Evolutionary conservation across 768 basidiomycete genomes (phyloP).

Genomic region (Tricholoma terreum): DNA sequence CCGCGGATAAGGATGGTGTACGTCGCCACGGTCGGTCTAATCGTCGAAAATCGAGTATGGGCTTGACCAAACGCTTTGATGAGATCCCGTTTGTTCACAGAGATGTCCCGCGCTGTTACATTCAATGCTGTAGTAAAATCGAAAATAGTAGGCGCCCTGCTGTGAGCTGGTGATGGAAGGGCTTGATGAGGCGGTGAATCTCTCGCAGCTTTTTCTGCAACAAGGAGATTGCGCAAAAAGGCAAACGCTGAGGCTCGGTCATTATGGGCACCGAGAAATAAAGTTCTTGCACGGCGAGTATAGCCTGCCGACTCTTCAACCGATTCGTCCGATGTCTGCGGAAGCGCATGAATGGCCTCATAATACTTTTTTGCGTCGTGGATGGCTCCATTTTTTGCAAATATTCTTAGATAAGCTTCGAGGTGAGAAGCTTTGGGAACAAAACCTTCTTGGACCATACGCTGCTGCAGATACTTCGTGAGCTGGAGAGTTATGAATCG

Average conservation of each 20-base stretch:
- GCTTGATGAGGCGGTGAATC: background rate
- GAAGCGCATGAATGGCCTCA: constrained; percentile 30
- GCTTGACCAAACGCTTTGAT: background rate
- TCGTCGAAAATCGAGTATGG: constrained; percentile 9
- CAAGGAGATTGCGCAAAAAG: constrained; percentile 39
- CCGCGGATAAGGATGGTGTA: constrained; percentile 57
- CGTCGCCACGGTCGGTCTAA: constrained; percentile 42
- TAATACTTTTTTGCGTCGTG: constrained; percentile 40
- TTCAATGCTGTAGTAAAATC: constrained; percentile 37
- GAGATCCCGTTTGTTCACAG: constrained; percentile 4
- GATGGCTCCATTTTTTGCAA: constrained; percentile 41
- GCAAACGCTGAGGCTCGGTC: constrained; percentile 44
- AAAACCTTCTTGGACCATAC: constrained; percentile 38
- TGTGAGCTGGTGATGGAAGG: constrained; percentile 12
- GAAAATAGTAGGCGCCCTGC: constrained; percentile 14
- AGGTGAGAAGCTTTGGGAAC: constrained; percentile 42
- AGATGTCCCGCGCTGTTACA: constrained; percentile 10
- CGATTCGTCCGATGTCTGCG: background rate
- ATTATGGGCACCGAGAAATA: constrained; percentile 39
- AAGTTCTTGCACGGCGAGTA: constrained; percentile 37
- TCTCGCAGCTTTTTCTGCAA: background rate
- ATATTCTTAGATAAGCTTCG: constrained; percentile 47
- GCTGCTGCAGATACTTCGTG: constrained; percentile 41
- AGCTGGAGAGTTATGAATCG: constrained; percentile 50
- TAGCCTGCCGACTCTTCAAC: constrained; percentile 3